phyloP scores from a whole-genome alignment of 1,139 yeast species.

The Pichia sp. region DNA sequence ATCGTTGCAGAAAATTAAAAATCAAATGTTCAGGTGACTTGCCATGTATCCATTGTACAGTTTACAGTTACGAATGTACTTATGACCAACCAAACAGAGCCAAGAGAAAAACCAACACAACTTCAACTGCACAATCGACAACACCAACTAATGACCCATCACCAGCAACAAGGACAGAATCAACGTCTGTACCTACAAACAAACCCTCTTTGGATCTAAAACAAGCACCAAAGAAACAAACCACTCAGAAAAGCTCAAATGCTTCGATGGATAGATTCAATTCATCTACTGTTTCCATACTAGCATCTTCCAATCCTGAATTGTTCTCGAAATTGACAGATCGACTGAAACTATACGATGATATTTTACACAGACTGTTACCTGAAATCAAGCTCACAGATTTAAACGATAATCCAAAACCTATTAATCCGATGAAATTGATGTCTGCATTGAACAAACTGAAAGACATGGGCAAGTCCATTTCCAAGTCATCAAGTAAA shows the following conservation, averaged over 20 bases:
- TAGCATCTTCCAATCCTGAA: constrained; percentile 26
- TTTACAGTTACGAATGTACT: constrained; percentile 72
- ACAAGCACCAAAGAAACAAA: too few species aligned
- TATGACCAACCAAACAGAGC: constrained; percentile 47
- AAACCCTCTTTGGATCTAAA: constrained; percentile 5
- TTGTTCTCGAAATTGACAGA: constrained; percentile 29
- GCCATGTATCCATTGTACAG: constrained; percentile 90
- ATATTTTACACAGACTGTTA: constrained; percentile 29
- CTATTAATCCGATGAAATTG: constrained; percentile 32
- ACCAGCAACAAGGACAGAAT: neutral
- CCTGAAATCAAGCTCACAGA: constrained; percentile 33
- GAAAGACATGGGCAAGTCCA: constrained; percentile 23
- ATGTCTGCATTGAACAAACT: constrained; percentile 29
- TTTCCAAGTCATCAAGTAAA: constrained; percentile 20
- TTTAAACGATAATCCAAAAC: constrained; percentile 31
- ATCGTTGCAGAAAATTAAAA: constrained; percentile 64
- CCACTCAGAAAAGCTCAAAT: neutral
- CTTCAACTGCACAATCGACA: neutral
- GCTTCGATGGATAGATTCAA: constrained; percentile 7
- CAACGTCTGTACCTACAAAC: neutral
- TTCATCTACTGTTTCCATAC: constrained; percentile 18
- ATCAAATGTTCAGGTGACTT: constrained; percentile 87
- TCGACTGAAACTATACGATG: constrained; percentile 31
- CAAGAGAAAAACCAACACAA: constrained; percentile 19
- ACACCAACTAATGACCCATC: too few species aligned